Percentiles rank a stretch among this genome's conserved stretches.
Conservation (phyloP, 148 eudicot genomes). For the Vaccinium myrtillus region DNA sequence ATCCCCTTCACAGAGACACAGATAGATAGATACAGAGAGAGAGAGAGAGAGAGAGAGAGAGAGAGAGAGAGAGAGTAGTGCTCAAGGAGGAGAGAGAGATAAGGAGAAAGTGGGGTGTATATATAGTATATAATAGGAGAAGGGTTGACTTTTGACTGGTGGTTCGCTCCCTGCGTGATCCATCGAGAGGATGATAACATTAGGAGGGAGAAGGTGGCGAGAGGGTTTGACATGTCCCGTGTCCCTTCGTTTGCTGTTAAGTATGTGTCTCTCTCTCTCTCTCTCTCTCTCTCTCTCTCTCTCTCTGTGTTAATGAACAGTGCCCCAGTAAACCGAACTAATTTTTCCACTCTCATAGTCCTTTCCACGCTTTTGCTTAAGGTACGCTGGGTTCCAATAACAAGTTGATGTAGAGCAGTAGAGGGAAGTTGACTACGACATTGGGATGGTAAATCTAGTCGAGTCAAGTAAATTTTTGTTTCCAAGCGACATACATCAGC, state of each 20-base stretch:
- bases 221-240: neutral
- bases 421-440: too few species aligned
- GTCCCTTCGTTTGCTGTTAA: constrained; percentile 4
- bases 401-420: too few species aligned
- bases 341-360: too few species aligned
- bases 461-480: too few species aligned
- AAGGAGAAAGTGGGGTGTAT: neutral
- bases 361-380: too few species aligned
- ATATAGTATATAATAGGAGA: neutral
- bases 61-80: neutral
- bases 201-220: neutral
- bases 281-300: neutral
- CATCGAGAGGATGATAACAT: neutral
- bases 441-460: too few species aligned
- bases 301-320: too few species aligned
- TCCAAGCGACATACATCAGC: too few species aligned
- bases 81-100: neutral
- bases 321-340: too few species aligned
- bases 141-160: constrained; percentile 30
- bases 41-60: constrained; percentile 8
- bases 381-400: too few species aligned
- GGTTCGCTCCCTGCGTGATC: constrained; percentile 20
- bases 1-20: neutral
- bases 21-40: neutral
- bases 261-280: neutral